Evolutionary conservation across 805 yeast genomes (phyloP).

Genomic region (Pichia exigua): DNA sequence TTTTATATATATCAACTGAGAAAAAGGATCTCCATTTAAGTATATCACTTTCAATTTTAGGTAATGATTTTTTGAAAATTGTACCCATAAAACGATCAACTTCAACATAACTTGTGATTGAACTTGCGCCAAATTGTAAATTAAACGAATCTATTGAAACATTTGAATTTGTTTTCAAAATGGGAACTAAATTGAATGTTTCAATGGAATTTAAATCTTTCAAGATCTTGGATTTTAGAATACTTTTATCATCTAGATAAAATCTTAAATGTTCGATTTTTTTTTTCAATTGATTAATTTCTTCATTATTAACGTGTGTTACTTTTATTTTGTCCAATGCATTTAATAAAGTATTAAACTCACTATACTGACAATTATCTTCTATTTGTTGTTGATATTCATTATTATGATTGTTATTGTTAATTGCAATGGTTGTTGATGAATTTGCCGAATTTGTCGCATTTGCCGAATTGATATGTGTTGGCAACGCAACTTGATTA

Average conservation of each 20-base stretch:
- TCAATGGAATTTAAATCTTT: slow-evolving; percentile 1
- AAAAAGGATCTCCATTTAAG: slow-evolving; percentile 5
- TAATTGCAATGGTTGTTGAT: neutral
- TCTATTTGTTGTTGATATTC: neutral
- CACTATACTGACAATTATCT: neutral
- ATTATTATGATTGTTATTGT: neutral
- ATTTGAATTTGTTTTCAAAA: neutral
- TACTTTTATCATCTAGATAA: slow-evolving; percentile 7
- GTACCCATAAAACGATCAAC: slow-evolving; percentile 4
- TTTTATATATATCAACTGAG: slow-evolving; percentile 6
- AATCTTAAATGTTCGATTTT: slow-evolving; percentile 6
- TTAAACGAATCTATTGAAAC: slow-evolving; percentile 1
- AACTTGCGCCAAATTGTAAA: slow-evolving; percentile 9
- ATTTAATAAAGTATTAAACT: slow-evolving; percentile 2
- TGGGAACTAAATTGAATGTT: neutral
- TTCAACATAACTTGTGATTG: slow-evolving; percentile 4
- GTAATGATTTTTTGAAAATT: slow-evolving; percentile 4
- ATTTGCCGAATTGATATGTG: neutral
- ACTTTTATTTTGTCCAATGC: slow-evolving; percentile 5
- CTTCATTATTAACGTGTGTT: slow-evolving; percentile 6
- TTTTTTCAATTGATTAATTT: slow-evolving; percentile 5
- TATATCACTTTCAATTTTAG: slow-evolving; percentile 6
- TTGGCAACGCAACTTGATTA: neutral
- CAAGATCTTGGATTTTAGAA: slow-evolving; percentile 1
- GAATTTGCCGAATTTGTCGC: neutral